Percentiles rank a stretch among this genome's conserved stretches.
These are phyloP conservation scores for Musa balbisiana DNA, from an alignment of 202 grass and related monocot species.

Conservation along the genomic window DNA sequence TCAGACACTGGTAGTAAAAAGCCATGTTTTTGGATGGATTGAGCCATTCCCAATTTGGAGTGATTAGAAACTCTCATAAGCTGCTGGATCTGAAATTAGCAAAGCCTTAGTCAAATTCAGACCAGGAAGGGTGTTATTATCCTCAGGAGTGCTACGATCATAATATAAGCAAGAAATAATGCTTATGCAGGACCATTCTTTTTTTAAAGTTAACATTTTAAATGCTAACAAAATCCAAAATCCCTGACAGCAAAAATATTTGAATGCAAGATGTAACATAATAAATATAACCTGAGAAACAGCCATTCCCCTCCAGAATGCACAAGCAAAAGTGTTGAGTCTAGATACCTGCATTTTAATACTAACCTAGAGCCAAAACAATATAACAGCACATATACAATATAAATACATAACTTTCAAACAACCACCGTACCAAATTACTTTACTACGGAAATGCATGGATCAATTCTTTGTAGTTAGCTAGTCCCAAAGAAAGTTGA, in stretches of 20 bases:
- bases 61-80: conserved; percentile 49
- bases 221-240: background rate
- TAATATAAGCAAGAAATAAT: background rate
- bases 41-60: conserved; percentile 48
- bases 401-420: too few relatives aligned
- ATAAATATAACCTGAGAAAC: background rate
- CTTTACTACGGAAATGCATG: too few relatives aligned
- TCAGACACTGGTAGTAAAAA: conserved; percentile 81
- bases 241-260: background rate
- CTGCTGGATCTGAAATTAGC: conserved; percentile 63
- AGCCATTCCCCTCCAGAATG: background rate
- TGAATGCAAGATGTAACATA: background rate
- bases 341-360: background rate
- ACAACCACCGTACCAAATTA: too few relatives aligned
- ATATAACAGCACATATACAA: background rate
- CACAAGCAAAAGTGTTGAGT: background rate
- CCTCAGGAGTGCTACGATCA: background rate
- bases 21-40: conserved; percentile 35
- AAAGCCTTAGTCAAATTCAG: background rate
- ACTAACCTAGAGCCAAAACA: background rate
- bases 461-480: too few relatives aligned
- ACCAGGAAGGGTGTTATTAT: background rate
- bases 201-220: background rate
- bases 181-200: background rate
- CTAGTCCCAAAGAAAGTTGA: too few relatives aligned